Conservation (phyloP, 306 rosid species). For the Gastrolobium bilobum region DNA sequence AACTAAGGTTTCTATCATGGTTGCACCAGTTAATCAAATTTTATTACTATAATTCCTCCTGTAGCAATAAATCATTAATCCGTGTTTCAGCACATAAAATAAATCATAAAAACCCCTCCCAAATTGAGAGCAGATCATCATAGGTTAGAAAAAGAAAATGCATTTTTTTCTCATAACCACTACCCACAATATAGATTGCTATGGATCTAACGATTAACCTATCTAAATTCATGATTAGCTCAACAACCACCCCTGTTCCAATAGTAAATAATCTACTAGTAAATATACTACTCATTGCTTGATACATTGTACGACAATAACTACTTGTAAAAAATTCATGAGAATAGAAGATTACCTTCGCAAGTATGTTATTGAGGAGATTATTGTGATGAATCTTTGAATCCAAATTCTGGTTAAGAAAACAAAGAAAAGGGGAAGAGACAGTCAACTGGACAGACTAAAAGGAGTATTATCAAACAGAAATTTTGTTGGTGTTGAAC, state of each 20-base stretch:
- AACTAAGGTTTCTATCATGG: background rate
- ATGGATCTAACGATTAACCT: conserved; percentile 15
- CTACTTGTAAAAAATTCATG: background rate
- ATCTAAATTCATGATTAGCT: background rate
- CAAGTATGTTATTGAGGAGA: conserved; percentile 43
- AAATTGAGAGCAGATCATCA: background rate
- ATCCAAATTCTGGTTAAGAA: conserved; percentile 42
- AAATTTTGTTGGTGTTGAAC: conserved; percentile 6
- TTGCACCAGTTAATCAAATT: background rate
- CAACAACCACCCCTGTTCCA: background rate
- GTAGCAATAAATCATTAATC: background rate
- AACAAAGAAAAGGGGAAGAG: conserved; percentile 20
- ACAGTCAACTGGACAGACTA: conserved; percentile 3
- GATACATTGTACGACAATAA: conserved; percentile 16
- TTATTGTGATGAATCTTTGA: conserved; percentile 47
- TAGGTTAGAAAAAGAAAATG: background rate
- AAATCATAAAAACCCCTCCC: background rate
- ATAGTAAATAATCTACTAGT: background rate
- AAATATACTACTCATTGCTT: background rate
- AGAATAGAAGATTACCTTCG: conserved; percentile 39
- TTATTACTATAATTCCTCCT: background rate
- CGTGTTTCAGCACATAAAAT: background rate
- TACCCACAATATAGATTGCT: background rate
- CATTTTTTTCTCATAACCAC: background rate
- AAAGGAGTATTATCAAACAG: background rate